phyloP scores from a whole-genome alignment of 441 rosid species.

The Pelargonium citronellum region DNA sequence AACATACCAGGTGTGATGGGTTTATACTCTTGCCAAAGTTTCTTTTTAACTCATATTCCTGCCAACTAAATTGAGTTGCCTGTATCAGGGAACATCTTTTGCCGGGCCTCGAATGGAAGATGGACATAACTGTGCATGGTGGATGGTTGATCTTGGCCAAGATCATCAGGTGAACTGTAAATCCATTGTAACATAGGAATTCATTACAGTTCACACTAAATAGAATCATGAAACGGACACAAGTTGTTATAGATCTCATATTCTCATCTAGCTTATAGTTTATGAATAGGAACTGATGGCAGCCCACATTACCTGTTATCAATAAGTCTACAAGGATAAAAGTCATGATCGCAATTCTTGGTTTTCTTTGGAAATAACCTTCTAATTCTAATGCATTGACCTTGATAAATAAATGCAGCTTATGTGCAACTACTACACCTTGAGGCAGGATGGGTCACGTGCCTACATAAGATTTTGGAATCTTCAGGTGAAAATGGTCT shows the following conservation, averaged over 20 bases:
- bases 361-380: background rate
- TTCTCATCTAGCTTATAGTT: background rate
- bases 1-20: conserved; percentile 59
- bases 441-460: conserved; percentile 87
- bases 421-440: conserved; percentile 88
- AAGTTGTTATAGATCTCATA: background rate
- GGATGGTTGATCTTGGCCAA: conserved; percentile 89
- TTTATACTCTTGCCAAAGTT: conserved; percentile 3
- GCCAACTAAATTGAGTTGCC: conserved; percentile 6
- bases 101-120: conserved; percentile 82
- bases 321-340: background rate
- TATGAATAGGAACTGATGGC: background rate
- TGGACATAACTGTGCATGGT: conserved; percentile 69
- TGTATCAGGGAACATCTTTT: conserved; percentile 67
- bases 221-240: background rate
- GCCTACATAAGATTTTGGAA: conserved; percentile 74
- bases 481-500: conserved; percentile 53
- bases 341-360: background rate
- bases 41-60: background rate
- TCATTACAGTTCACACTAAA: background rate
- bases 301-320: background rate
- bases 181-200: background rate
- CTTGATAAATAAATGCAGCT: conserved; percentile 50
- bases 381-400: background rate
- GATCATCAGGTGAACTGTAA: conserved; percentile 68